phyloP scores from a whole-genome alignment of 768 basidiomycete species.

The Phlebiopsis flavidoalba region DNA sequence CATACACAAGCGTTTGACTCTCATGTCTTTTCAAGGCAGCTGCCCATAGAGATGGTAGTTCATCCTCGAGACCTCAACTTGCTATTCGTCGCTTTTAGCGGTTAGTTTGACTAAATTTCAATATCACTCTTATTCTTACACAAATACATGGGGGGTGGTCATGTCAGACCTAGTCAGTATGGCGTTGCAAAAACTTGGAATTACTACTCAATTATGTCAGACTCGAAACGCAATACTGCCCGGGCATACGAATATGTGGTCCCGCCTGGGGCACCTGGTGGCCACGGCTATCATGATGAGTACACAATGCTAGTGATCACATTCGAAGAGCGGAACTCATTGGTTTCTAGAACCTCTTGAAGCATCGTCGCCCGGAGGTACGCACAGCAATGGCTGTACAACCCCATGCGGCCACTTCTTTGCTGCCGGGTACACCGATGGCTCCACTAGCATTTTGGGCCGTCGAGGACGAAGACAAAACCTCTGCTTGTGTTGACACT shows the following conservation, averaged over 20 bases:
- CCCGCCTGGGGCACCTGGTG: conserved; percentile 81
- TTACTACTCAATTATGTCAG: conserved; percentile 21
- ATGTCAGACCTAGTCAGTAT: conserved; percentile 54
- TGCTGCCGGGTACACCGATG: conserved; percentile 77
- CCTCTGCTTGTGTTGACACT: conserved; percentile 74
- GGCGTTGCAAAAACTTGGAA: not conserved
- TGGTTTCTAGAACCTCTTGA: conserved; percentile 52
- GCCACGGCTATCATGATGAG: conserved; percentile 55
- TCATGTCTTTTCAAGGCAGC: conserved; percentile 14
- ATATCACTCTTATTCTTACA: not conserved
- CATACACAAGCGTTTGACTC: not conserved
- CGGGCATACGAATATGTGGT: conserved; percentile 66
- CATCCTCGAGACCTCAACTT: conserved; percentile 74
- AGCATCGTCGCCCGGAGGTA: conserved; percentile 65
- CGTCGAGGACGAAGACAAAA: conserved; percentile 66
- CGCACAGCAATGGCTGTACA: conserved; percentile 68
- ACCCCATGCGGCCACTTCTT: conserved; percentile 73
- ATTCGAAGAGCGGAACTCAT: not conserved
- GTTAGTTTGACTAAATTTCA: conserved; percentile 29
- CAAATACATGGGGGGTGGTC: conserved; percentile 49
- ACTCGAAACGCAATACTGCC: conserved; percentile 45
- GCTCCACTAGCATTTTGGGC: conserved; percentile 83
- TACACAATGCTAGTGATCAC: conserved; percentile 19
- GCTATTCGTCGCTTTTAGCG: conserved; percentile 71
- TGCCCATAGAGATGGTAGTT: conserved; percentile 54